These are phyloP conservation scores for Fusarium goolgardi DNA, from an alignment of 2,329 filamentous ascomycete genomes.

Conservation along the genomic window DNA sequence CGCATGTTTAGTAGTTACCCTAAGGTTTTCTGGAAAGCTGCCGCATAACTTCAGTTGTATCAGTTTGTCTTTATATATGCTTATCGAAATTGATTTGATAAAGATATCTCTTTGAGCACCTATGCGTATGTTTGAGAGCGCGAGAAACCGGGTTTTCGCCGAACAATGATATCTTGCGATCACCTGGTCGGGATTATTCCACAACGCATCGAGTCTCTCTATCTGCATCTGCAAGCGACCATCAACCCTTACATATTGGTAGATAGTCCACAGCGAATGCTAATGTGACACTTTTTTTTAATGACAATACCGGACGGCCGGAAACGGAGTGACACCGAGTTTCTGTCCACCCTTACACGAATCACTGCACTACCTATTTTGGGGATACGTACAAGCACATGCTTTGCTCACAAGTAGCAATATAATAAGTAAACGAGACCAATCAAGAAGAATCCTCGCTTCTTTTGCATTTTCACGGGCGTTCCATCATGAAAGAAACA, in stretches of 20 bases:
- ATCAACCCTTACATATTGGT: neutral
- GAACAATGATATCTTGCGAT: constrained; percentile 11
- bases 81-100: neutral
- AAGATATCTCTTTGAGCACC: neutral
- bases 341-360: neutral
- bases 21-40: neutral
- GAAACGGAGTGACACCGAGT: constrained; percentile 45
- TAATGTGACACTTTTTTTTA: constrained; percentile 10
- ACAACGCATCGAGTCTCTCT: constrained; percentile 5
- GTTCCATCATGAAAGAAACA: constrained; percentile 21
- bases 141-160: constrained; percentile 40
- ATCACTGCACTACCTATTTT: neutral
- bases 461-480: constrained; percentile 24
- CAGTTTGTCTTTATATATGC: neutral
- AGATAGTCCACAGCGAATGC: constrained; percentile 21
- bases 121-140: constrained; percentile 8
- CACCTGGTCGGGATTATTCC: constrained; percentile 11
- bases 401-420: neutral
- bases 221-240: neutral
- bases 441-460: constrained; percentile 17
- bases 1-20: neutral
- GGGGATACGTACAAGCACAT: neutral
- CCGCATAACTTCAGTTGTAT: neutral
- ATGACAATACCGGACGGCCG: constrained; percentile 32
- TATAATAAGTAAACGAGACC: neutral